Conservation (phyloP, 352 stramenopile genomes). For the Phytophthora sansomeana region DNA sequence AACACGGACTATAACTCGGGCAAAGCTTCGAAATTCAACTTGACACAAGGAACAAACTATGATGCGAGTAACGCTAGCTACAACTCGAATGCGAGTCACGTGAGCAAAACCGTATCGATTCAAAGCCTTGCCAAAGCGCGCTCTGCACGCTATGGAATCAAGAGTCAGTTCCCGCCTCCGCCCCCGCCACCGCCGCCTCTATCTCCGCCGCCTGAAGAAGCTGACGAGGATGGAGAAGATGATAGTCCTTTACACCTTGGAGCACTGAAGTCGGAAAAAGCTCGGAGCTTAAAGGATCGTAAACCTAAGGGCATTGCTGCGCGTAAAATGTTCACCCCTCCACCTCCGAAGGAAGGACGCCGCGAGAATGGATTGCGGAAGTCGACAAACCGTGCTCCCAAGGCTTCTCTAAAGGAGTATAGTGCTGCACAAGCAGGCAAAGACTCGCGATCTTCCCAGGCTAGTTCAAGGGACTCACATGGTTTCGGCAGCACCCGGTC, state of each 20-base stretch:
- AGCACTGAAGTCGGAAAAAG: constrained; percentile 35
- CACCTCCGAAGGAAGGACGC: constrained; percentile 23
- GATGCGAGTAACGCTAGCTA: constrained; percentile 20
- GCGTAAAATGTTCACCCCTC: constrained; percentile 38
- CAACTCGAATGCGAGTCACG: constrained; percentile 22
- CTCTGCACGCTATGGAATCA: constrained; percentile 38
- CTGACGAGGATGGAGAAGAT: constrained; percentile 28
- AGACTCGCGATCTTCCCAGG: constrained; percentile 25
- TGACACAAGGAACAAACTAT: constrained; percentile 23
- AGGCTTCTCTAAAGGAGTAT: constrained; percentile 20
- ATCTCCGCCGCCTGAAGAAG: constrained; percentile 33
- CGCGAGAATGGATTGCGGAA: constrained; percentile 7
- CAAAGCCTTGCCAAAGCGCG: constrained; percentile 41
- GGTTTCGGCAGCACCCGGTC: constrained; percentile 38
- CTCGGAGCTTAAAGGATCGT: constrained; percentile 12
- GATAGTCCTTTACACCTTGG: constrained; percentile 34
- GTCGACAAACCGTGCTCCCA: constrained; percentile 21
- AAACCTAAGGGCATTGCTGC: constrained; percentile 32
- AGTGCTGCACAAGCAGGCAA: constrained; percentile 21
- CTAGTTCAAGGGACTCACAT: constrained; percentile 30
- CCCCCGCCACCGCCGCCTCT: constrained; percentile 37
- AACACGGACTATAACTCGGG: constrained; percentile 13
- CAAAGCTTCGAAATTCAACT: constrained; percentile 18
- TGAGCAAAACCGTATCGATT: constrained; percentile 52
- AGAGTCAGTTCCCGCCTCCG: constrained; percentile 36